Conservation (phyloP, 2,329 filamentous ascomycete species). For the Sclerotinia minor region DNA sequence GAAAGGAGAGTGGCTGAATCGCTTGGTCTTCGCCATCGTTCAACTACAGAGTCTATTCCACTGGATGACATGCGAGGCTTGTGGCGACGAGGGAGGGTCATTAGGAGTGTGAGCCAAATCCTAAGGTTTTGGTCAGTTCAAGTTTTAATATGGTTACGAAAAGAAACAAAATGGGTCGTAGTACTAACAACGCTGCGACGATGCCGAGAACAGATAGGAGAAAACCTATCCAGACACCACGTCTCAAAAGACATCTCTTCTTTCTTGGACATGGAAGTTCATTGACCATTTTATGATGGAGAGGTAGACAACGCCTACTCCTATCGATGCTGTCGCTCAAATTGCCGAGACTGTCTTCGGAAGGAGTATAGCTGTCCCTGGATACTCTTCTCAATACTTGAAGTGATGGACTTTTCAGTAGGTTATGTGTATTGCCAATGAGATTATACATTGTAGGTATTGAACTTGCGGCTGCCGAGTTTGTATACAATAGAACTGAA, state of each 20-base stretch:
- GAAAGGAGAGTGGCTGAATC: conserved; percentile 5
- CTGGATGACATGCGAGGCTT: not conserved
- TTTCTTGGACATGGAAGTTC: not conserved
- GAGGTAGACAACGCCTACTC: not conserved
- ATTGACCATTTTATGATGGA: not conserved
- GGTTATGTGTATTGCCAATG: not conserved
- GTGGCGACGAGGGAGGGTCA: not conserved
- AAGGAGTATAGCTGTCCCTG: not conserved
- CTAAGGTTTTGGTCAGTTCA: conserved; percentile 6
- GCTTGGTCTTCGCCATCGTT: not conserved
- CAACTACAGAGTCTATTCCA: not conserved
- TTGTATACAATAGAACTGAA: not conserved
- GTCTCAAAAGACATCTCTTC: not conserved
- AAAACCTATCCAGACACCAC: not conserved
- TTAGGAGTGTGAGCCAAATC: not conserved
- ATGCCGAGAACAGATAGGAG: not conserved
- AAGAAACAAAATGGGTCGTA: not conserved
- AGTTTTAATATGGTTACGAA: not conserved
- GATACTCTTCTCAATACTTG: not conserved
- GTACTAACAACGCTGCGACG: conserved; percentile 15
- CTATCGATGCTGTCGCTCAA: not conserved
- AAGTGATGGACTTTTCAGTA: not conserved
- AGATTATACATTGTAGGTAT: not conserved
- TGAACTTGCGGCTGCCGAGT: not conserved
- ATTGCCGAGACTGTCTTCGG: not conserved